Evolutionary conservation across 1,139 yeast genomes (phyloP).

Genomic region (Diutina catenulata): DNA sequence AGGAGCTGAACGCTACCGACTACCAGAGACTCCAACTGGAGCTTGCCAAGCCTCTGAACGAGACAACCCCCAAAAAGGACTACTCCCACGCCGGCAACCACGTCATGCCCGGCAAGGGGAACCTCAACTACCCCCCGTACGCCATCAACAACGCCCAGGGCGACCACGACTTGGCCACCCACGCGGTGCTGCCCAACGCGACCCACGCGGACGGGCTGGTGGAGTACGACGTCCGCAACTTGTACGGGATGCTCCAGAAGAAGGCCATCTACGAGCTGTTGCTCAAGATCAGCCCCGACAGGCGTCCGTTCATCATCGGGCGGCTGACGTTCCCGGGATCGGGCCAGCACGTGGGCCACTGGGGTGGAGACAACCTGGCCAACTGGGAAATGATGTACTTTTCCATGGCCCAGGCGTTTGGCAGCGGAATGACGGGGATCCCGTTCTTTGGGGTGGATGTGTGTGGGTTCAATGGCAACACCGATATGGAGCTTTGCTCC

Average conservation of each 20-base stretch:
- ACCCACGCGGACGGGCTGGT: slow-evolving; percentile 19
- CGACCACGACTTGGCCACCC: slow-evolving; percentile 17
- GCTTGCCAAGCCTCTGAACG: not conserved
- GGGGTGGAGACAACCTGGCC: slow-evolving; percentile 17
- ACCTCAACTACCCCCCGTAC: slow-evolving; percentile 20
- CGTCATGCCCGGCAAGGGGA: slow-evolving; percentile 15
- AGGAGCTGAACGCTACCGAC: not conserved
- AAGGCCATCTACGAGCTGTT: slow-evolving; percentile 13
- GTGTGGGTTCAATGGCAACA: slow-evolving; percentile 15
- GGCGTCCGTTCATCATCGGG: slow-evolving; percentile 14
- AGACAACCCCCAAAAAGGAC: not conserved
- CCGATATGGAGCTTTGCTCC: slow-evolving; percentile 15
- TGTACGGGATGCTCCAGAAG: slow-evolving; percentile 13
- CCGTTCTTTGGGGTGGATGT: slow-evolving; percentile 17
- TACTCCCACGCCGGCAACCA: not conserved
- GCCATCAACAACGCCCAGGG: slow-evolving; percentile 16
- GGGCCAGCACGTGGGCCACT: slow-evolving; percentile 13
- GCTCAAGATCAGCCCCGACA: slow-evolving; percentile 11
- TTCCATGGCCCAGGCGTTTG: slow-evolving; percentile 15
- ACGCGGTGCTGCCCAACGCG: slow-evolving; percentile 19
- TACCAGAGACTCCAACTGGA: not conserved
- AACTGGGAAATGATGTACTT: slow-evolving; percentile 13
- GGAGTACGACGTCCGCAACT: slow-evolving; percentile 17
- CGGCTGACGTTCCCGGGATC: slow-evolving; percentile 15
- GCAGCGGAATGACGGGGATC: slow-evolving; percentile 14